Percentiles rank a stretch among this genome's conserved stretches.
These are phyloP conservation scores for Dactylellina haptotyla DNA, from an alignment of 2,329 filamentous ascomycete genomes.

Conservation along the genomic window DNA sequence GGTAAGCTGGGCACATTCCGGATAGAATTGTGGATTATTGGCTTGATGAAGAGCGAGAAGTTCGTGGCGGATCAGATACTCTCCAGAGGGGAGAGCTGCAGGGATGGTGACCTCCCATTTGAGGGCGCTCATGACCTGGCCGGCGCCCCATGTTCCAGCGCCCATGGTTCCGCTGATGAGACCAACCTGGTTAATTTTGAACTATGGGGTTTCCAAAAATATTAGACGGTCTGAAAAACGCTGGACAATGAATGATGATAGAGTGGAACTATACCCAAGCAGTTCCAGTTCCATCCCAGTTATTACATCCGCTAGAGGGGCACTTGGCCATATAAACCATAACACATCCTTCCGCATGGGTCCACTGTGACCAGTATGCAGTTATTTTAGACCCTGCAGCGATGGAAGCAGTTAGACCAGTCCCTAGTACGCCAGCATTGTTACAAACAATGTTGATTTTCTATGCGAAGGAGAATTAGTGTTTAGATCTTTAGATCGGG, in stretches of 20 bases:
- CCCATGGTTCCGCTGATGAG: constrained; percentile 64
- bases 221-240: not conserved
- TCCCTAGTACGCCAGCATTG: constrained; percentile 39
- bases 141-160: constrained; percentile 65
- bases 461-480: not conserved
- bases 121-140: constrained; percentile 63
- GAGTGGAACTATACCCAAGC: constrained; percentile 64
- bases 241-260: too few species aligned
- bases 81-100: constrained; percentile 65
- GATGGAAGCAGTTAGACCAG: constrained; percentile 61
- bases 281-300: constrained; percentile 65
- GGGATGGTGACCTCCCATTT: constrained; percentile 68
- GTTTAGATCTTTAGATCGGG: too few species aligned
- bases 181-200: constrained; percentile 70
- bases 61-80: constrained; percentile 70
- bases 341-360: constrained; percentile 69
- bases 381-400: constrained; percentile 65
- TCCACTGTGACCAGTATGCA: constrained; percentile 69
- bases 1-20: constrained; percentile 68
- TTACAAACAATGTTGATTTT: constrained; percentile 49
- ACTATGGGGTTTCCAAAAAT: constrained; percentile 59
- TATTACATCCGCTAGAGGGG: constrained; percentile 60
- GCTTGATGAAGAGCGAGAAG: constrained; percentile 68
- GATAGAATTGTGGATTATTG: constrained; percentile 67
- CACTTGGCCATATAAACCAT: constrained; percentile 69